Evolutionary conservation across 345 rosid species (phyloP), one percentile per base, ranked within the genome.

Genomic region (Ricinus communis): DNA sequence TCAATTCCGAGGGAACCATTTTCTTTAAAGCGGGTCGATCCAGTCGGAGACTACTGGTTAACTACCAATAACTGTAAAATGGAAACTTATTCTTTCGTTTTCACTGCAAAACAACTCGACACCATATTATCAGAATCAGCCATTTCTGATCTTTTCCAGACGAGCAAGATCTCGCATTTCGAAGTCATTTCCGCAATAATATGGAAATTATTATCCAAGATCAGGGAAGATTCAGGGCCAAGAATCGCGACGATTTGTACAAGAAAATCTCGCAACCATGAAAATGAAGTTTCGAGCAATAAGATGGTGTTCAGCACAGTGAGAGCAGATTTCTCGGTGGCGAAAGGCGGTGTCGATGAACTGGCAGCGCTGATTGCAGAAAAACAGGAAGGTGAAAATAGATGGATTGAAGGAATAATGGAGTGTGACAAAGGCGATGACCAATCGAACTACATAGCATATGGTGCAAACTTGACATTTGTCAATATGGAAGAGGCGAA

Each of bases 391-490:
- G 67, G 41, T 0, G 86, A 79, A 75, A 81, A 73, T n/a, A 25
- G 12, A 14, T 19, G 28, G 63, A 78, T 84, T 2, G 87, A 87
- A 52, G 79, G 65, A 61, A 57, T 51, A 36, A n/a, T 76, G 57
- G 9, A 53, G 24, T 1, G 16, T 16, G 24, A 2, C 21, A 53
- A 33, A 2, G 38, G 38, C 22, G 50, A 27, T 66, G 82, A 81
- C 1, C 55, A 22, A 16, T 83, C 68, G 6, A 90, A 88, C 68
- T 87, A 59, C 6, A 33, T 88, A 25, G 43, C 74, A 2, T 90
- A 87, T 43, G 94, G 98, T 28, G 77, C 93, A 11, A 85, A 85
- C 38, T 71, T 90, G 81, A 90, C 96, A 16, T 90, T 88, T 66
- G 85, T 90, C 1, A 43, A 33, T 33, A 33, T 33, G 38, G 38